These are phyloP conservation scores for Terfezia claveryi DNA, from an alignment of 495 filamentous ascomycete species.

Conservation along the genomic window DNA sequence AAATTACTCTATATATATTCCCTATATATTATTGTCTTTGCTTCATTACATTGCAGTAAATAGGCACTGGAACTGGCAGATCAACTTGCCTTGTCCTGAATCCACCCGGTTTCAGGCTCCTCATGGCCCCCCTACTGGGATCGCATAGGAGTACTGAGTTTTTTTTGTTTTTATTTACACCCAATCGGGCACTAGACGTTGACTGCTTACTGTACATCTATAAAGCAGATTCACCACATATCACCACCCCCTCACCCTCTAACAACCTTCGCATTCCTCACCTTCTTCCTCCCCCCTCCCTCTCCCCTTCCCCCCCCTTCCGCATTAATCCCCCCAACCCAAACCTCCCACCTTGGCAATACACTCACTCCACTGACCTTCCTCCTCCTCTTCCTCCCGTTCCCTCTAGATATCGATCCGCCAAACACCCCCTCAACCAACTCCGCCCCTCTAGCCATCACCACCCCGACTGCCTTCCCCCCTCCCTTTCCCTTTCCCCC, in stretches of 20 bases:
- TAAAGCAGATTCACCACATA: no score
- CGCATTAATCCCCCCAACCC: not conserved
- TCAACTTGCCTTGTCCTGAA: no score
- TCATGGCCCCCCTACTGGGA: no score
- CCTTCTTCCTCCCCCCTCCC: not conserved
- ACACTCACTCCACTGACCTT: slow-evolving; percentile 27
- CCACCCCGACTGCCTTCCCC: slow-evolving; percentile 22
- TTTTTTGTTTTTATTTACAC: no score
- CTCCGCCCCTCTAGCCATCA: slow-evolving; percentile 19
- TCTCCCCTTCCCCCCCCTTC: not conserved
- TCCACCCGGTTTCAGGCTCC: no score
- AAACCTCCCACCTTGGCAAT: slow-evolving; percentile 11
- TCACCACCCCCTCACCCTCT: not conserved
- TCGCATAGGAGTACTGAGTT: no score
- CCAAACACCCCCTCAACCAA: slow-evolving; percentile 28
- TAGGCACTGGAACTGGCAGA: no score
- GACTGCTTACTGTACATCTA: no score
- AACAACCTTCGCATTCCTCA: not conserved
- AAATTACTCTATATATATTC: no score
- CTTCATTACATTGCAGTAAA: no score
- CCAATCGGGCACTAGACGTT: no score
- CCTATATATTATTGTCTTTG: no score
- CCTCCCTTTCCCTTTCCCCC: slow-evolving; percentile 24
- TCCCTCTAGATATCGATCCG: slow-evolving; percentile 15
- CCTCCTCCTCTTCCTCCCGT: slow-evolving; percentile 27